These are phyloP conservation scores for Fimicolochytrium jonesii DNA, from an alignment of 192 early-diverging fungal genomes.

Conservation along the genomic window DNA sequence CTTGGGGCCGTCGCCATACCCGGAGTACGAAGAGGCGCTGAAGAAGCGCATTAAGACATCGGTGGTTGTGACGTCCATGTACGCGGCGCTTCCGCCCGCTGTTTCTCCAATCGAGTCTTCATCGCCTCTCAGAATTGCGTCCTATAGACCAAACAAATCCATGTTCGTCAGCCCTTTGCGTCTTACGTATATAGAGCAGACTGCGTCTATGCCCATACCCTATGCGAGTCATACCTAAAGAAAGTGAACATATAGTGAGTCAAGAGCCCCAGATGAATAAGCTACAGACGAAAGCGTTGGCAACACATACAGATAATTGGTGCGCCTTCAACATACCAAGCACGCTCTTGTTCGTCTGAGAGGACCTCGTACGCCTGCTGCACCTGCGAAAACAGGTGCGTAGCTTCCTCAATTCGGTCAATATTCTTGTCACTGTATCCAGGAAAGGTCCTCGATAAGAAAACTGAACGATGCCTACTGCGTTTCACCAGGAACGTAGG, in stretches of 20 bases:
- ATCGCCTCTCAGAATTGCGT: constrained; percentile 84
- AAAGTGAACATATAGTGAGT: neutral
- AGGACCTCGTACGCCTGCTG: constrained; percentile 92
- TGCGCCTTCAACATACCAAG: constrained; percentile 64
- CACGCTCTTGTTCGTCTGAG: constrained; percentile 88
- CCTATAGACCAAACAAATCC: too few relatives aligned
- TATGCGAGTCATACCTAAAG: constrained; percentile 79
- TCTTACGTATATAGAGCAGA: too few relatives aligned
- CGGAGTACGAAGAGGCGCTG: constrained; percentile 64
- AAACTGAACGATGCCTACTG: neutral
- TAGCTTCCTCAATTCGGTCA: constrained; percentile 78
- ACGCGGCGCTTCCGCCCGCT: constrained; percentile 12
- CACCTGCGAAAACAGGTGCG: constrained; percentile 80
- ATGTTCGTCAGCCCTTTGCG: too few relatives aligned
- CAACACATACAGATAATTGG: too few relatives aligned
- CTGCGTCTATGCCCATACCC: constrained; percentile 30
- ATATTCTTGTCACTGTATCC: constrained; percentile 88
- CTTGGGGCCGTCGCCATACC: constrained; percentile 61
- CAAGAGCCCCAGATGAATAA: neutral
- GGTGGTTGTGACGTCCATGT: constrained; percentile 43
- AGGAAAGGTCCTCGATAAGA: too few relatives aligned
- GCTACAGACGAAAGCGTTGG: too few relatives aligned
- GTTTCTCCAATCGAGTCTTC: constrained; percentile 40
- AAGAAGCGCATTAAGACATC: constrained; percentile 80
- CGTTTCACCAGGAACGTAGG: neutral